Percentiles rank a stretch among this genome's conserved stretches.
Evolutionary conservation across 495 filamentous ascomycete genomes (phyloP).

Genomic region (Alectoria sarmentosa): DNA sequence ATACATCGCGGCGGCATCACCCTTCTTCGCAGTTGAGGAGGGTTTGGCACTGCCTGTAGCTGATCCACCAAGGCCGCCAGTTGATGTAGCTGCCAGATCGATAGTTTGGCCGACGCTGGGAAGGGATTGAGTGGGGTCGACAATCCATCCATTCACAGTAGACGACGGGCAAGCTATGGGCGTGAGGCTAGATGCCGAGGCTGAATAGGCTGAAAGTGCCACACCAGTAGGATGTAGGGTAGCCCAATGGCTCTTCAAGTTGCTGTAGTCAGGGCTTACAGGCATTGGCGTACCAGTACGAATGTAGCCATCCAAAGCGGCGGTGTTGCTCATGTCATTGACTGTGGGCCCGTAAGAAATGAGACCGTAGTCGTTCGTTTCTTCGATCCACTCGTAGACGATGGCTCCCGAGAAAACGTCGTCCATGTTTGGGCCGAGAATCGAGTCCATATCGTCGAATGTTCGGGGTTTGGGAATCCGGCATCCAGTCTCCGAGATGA

Average conservation of each 20-base stretch:
- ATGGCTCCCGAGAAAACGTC: constrained; percentile 75
- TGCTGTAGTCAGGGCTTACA: constrained; percentile 66
- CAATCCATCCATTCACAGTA: constrained; percentile 62
- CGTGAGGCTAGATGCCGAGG: constrained; percentile 47
- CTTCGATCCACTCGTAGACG: constrained; percentile 87
- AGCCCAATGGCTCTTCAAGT: constrained; percentile 71
- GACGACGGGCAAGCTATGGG: constrained; percentile 60
- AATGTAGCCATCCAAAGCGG: constrained; percentile 56
- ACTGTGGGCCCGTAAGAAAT: constrained; percentile 64
- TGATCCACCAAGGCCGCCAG: constrained; percentile 19
- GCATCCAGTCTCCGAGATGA: constrained; percentile 80
- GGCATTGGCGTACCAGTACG: constrained; percentile 69
- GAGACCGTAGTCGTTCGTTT: constrained; percentile 77
- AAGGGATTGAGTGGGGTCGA: constrained; percentile 58
- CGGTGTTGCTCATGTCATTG: constrained; percentile 38
- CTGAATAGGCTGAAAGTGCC: constrained; percentile 53
- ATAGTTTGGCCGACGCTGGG: constrained; percentile 59
- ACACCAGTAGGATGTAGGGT: constrained; percentile 63
- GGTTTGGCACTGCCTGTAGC: constrained; percentile 2
- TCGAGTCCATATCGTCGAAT: constrained; percentile 70
- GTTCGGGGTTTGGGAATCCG: constrained; percentile 58
- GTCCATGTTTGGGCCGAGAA: constrained; percentile 67
- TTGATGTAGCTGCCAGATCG: constrained; percentile 22
- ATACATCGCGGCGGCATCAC: constrained; percentile 18
- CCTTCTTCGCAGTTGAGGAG: constrained; percentile 13